These are phyloP conservation scores for Bassia scoparia DNA, from an alignment of 148 eudicot species.

Conservation along the genomic window DNA sequence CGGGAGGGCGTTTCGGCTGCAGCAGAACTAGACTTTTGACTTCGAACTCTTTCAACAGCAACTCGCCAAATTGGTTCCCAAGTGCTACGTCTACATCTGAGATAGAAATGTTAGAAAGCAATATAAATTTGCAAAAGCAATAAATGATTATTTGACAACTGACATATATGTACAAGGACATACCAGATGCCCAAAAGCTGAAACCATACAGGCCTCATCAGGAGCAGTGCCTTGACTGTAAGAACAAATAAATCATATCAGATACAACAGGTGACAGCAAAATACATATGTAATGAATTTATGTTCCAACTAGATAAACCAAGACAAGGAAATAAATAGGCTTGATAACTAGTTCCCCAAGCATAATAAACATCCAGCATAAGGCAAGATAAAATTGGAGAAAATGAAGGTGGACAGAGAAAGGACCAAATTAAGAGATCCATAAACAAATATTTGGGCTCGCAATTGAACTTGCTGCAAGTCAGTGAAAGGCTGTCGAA, in stretches of 20 bases:
- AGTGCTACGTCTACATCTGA: conserved; percentile 59
- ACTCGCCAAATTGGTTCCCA: conserved; percentile 91
- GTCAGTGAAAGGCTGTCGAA: conserved; percentile 82
- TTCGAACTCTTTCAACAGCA: conserved; percentile 59
- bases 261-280: not conserved
- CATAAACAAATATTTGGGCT: conserved; percentile 97
- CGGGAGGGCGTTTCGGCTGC: conserved; percentile 52
- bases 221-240: conserved; percentile 91
- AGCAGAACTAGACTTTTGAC: conserved; percentile 47
- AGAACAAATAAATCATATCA: conserved; percentile 25
- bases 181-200: conserved; percentile 93
- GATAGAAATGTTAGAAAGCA: conserved; percentile 18
- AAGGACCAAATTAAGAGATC: conserved; percentile 81
- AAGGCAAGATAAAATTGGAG: not conserved
- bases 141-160: conserved; percentile 7
- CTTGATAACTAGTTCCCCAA: not conserved
- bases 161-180: conserved; percentile 16
- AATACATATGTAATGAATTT: not conserved
- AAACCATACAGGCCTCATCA: conserved; percentile 90
- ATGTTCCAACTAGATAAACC: not conserved
- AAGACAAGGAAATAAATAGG: not conserved
- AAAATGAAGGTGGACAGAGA: not conserved
- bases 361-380: not conserved
- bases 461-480: conserved; percentile 91
- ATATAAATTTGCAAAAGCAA: not conserved